Evolutionary conservation across 495 filamentous ascomycete genomes (phyloP).

Genomic region (Hamigera avellanea): DNA sequence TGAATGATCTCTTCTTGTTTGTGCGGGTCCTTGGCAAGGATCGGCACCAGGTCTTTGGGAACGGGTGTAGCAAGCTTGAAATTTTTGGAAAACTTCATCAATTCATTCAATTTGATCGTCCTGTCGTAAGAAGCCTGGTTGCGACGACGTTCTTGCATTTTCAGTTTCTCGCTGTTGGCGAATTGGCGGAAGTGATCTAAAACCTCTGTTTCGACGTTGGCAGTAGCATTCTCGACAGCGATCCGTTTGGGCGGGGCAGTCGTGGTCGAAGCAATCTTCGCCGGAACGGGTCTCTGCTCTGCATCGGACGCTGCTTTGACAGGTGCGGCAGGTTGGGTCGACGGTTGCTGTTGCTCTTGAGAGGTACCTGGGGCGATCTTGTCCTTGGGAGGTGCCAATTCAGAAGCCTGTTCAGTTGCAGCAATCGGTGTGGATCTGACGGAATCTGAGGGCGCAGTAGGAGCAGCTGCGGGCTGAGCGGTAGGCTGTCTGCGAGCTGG

Average conservation of each 20-base stretch:
- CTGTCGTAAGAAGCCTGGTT: conserved; percentile 61
- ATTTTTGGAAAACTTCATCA: conserved; percentile 86
- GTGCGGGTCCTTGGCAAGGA: conserved; percentile 84
- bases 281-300: conserved; percentile 23
- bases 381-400: conserved; percentile 13
- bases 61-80: conserved; percentile 92
- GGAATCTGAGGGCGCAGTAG: conserved; percentile 53
- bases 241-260: conserved; percentile 15
- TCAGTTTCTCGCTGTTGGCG: conserved; percentile 62
- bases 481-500: conserved; percentile 74
- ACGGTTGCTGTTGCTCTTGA: conserved; percentile 24
- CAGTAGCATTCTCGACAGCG: conserved; percentile 48
- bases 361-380: conserved; percentile 12
- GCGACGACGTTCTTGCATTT: conserved; percentile 59
- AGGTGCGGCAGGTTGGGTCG: conserved; percentile 6
- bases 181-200: conserved; percentile 74
- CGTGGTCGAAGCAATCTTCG: conserved; percentile 12
- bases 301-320: conserved; percentile 17
- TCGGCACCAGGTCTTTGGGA: conserved; percentile 81
- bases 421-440: conserved; percentile 11
- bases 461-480: conserved; percentile 53
- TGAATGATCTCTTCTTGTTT: conserved; percentile 91
- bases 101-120: conserved; percentile 78
- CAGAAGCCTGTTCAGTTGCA: conserved; percentile 1
- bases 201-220: conserved; percentile 69